Percentiles rank a stretch among this genome's conserved stretches.
Conservation (phyloP, 352 stramenopile species). For the Pythium periplocum region DNA sequence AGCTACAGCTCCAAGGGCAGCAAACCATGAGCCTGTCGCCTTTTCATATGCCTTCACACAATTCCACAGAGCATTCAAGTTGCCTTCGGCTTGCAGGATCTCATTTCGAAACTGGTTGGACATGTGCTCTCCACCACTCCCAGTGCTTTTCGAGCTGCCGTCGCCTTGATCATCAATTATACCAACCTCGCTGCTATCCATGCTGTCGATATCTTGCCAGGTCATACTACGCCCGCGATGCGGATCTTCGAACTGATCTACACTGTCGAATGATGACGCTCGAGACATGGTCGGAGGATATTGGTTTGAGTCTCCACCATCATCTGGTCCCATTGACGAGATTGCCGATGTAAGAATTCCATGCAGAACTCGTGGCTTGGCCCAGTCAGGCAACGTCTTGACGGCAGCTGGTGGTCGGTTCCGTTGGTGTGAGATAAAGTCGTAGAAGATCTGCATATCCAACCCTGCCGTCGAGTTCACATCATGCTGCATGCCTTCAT, state of each 20-base stretch:
- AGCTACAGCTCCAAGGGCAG: slow-evolving; percentile 37
- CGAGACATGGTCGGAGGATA: slow-evolving; percentile 8
- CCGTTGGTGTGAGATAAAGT: slow-evolving; percentile 63
- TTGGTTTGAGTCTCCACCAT: slow-evolving; percentile 6
- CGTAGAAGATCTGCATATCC: slow-evolving; percentile 83
- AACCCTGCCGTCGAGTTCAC: slow-evolving; percentile 42
- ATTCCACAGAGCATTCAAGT: slow-evolving; percentile 70
- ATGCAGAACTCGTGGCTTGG: slow-evolving; percentile 29
- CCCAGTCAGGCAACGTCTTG: slow-evolving; percentile 55
- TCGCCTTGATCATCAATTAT: slow-evolving; percentile 25
- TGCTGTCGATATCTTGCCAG: slow-evolving; percentile 54
- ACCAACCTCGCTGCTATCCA: slow-evolving; percentile 59
- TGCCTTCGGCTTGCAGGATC: slow-evolving; percentile 64
- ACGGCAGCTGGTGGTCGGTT: slow-evolving; percentile 55
- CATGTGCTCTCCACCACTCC: slow-evolving; percentile 12
- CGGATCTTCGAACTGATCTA: slow-evolving; percentile 6
- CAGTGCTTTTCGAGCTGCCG: slow-evolving; percentile 5
- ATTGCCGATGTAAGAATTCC: slow-evolving; percentile 11
- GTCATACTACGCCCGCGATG: slow-evolving; percentile 2
- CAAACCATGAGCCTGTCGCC: slow-evolving; percentile 63
- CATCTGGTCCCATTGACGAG: slow-evolving; percentile 1
- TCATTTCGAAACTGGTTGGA: slow-evolving; percentile 67
- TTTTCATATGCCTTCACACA: slow-evolving; percentile 55
- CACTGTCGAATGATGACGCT: slow-evolving; percentile 15
- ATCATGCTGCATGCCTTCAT: slow-evolving; percentile 59